Percentiles rank a stretch among this genome's conserved stretches.
These are phyloP conservation scores for Xanthoconium stramineum DNA, from an alignment of 768 basidiomycete genomes.

Conservation along the genomic window DNA sequence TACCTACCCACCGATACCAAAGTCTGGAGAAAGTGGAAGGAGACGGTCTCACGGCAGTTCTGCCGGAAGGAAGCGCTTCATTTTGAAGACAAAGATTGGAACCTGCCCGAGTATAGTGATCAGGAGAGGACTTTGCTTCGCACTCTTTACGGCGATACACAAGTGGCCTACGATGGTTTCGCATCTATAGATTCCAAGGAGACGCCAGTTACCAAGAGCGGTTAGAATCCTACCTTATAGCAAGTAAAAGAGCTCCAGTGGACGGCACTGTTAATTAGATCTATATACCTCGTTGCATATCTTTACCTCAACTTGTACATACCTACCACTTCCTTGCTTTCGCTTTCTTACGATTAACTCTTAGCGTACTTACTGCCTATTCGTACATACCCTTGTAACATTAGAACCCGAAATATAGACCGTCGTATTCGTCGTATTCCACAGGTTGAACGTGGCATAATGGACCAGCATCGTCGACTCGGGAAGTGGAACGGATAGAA, in stretches of 20 bases:
- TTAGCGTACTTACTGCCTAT: too few relatives aligned
- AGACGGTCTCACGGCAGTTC: background rate
- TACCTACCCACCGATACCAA: slow-evolving; percentile 10
- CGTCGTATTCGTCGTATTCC: too few relatives aligned
- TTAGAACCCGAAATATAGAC: too few relatives aligned
- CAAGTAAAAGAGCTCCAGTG: background rate
- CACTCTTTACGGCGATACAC: slow-evolving; percentile 2
- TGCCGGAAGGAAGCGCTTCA: background rate
- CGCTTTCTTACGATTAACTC: too few relatives aligned
- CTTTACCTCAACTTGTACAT: too few relatives aligned
- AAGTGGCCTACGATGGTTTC: slow-evolving; percentile 1
- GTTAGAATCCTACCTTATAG: background rate
- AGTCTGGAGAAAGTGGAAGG: slow-evolving; percentile 7
- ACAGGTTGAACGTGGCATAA: too few relatives aligned
- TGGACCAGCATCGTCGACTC: too few relatives aligned
- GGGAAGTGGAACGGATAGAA: too few relatives aligned
- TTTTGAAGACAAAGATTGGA: background rate
- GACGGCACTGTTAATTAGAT: background rate
- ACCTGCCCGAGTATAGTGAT: background rate
- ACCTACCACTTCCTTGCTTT: too few relatives aligned
- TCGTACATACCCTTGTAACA: too few relatives aligned
- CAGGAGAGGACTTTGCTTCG: background rate
- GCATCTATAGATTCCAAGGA: background rate
- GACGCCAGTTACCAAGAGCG: background rate
- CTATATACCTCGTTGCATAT: background rate